Evolutionary conservation across 768 basidiomycete genomes (phyloP).

Genomic region (Chlorophyllum brunneum): DNA sequence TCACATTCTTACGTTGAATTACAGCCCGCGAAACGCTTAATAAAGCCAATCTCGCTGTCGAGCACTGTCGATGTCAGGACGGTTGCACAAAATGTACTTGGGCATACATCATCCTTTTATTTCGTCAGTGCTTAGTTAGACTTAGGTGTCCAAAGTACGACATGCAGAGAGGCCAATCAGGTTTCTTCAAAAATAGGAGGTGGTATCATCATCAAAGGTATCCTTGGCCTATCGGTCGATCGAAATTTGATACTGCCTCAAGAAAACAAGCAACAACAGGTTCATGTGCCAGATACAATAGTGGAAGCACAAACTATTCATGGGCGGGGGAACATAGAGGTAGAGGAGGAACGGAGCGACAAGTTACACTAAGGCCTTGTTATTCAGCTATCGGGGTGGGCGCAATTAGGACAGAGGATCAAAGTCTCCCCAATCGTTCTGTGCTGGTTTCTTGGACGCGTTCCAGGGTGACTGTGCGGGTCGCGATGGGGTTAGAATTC

Average conservation of each 20-base stretch:
- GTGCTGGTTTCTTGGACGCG: conserved; percentile 45
- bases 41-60: conserved; percentile 54
- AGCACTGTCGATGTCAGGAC: conserved; percentile 58
- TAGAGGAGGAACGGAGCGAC: conserved; percentile 30
- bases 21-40: conserved; percentile 55
- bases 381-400: too few relatives aligned
- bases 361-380: conserved; percentile 12
- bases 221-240: conserved; percentile 47
- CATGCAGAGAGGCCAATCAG: conserved; percentile 69
- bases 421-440: conserved; percentile 78
- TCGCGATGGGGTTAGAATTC: conserved; percentile 61
- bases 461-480: conserved; percentile 49
- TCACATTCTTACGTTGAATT: neutral
- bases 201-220: conserved; percentile 53
- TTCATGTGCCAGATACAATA: conserved; percentile 41
- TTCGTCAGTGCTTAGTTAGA: neutral
- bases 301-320: conserved; percentile 49
- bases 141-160: conserved; percentile 61
- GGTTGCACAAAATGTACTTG: conserved; percentile 70
- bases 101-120: neutral
- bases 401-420: conserved; percentile 74
- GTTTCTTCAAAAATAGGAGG: conserved; percentile 79
- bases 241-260: conserved; percentile 32
- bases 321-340: conserved; percentile 37
- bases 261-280: conserved; percentile 22